These are phyloP conservation scores for Stentor roeselii DNA, from an alignment of 73 alveolate species.

Conservation along the genomic window DNA sequence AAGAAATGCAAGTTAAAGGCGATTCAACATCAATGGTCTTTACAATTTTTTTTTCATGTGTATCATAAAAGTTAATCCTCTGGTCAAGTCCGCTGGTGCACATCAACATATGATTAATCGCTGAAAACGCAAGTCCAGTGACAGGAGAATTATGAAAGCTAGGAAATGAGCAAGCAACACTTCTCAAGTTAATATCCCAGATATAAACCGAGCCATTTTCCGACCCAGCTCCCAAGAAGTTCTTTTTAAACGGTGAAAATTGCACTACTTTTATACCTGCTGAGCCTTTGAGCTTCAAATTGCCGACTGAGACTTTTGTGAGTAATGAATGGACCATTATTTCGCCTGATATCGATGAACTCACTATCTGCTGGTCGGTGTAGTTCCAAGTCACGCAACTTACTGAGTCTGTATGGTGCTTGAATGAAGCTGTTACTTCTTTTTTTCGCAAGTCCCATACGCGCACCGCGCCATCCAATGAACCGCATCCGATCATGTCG, in stretches of 20 bases:
- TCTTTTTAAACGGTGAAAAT: slow-evolving; percentile 47
- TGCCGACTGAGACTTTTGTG: slow-evolving; percentile 29
- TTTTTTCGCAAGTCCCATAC: slow-evolving; percentile 76
- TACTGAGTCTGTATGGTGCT: slow-evolving; percentile 23
- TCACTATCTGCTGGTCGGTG: slow-evolving; percentile 38
- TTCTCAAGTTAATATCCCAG: slow-evolving; percentile 39
- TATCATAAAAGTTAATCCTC: slow-evolving; percentile 51
- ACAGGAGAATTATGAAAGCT: slow-evolving; percentile 38
- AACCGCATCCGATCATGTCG: slow-evolving; percentile 67
- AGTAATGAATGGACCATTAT: slow-evolving; percentile 27
- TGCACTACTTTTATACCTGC: slow-evolving; percentile 26
- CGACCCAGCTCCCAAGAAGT: slow-evolving; percentile 40
- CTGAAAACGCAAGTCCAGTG: slow-evolving; percentile 42
- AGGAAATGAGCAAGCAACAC: slow-evolving; percentile 9
- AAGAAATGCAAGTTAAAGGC: slow-evolving; percentile 46
- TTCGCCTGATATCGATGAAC: slow-evolving; percentile 35
- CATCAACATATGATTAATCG: slow-evolving; percentile 46
- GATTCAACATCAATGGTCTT: slow-evolving; percentile 37
- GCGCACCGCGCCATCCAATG: slow-evolving; percentile 80
- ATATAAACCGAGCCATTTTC: slow-evolving; percentile 49
- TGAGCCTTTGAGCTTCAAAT: slow-evolving; percentile 26
- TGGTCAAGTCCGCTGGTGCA: slow-evolving; percentile 47
- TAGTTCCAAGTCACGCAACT: slow-evolving; percentile 45
- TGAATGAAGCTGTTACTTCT: slow-evolving; percentile 48
- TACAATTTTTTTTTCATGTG: slow-evolving; percentile 48